Evolutionary conservation across 139 green algal genomes (phyloP), one percentile per base, ranked within the genome.

Genomic region (Chlorella sorokiniana): DNA sequence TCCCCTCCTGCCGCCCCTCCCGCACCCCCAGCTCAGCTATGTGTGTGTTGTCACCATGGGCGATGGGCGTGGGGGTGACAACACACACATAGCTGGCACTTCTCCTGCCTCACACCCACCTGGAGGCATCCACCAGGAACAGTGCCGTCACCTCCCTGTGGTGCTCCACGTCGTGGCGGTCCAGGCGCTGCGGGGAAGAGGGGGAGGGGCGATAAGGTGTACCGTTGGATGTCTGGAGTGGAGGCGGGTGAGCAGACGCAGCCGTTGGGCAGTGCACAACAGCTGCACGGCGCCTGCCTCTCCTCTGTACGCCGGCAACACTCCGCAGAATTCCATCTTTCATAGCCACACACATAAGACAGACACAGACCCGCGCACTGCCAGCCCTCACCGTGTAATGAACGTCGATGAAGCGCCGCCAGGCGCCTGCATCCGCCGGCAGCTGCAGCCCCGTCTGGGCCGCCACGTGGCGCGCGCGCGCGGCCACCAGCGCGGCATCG

Each of bases 321-420:
- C n/a, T n/a, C n/a, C n/a, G n/a, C n/a, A n/a, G n/a, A n/a, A n/a
- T n/a, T n/a, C n/a, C n/a, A n/a, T n/a, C n/a, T n/a, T n/a, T n/a
- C n/a, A n/a, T n/a, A n/a, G n/a, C n/a, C n/a, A n/a, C n/a, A n/a
- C n/a, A n/a, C n/a, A n/a, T n/a, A n/a, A n/a, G n/a, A n/a, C n/a
- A 69, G 6, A 45, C 7, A 8, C 29, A 51, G 31, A 45, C 22
- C 25, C 8, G 65, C 11, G 35, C 65, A n/a, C n/a, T n/a, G n/a
- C 40, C 25, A 5, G 23, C 10, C 0, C 76, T 51, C 61, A 83
- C 77, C 45, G 78, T 67, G 79, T 94, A 95, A 84, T 92, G 86
- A 40, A 95, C 67, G 40, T 95, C 90, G n/a, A 85, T 38, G 44
- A 95, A 86, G 70, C 88, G 89, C 37, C 89, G 75, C 91, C 92